Percentiles rank a stretch among this genome's conserved stretches.
Conservation (phyloP, 176 grass and related monocot genomes). For the Musa itinerans region DNA sequence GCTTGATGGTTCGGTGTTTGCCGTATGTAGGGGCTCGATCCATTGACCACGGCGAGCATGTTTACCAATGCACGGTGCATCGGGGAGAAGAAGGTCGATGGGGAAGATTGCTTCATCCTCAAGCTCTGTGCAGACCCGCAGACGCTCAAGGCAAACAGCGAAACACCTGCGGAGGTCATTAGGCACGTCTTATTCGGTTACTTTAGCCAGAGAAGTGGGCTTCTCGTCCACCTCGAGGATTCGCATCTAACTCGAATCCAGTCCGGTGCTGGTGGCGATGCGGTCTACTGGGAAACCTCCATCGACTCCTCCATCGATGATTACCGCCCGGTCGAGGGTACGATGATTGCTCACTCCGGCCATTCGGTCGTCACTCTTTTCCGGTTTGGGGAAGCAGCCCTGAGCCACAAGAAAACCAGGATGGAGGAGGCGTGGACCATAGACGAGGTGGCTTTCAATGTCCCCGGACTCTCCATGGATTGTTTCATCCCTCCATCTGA, state of each 20-base stretch:
- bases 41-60: slow-evolving; percentile 6
- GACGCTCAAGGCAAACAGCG: slow-evolving; percentile 1
- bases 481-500: slow-evolving; percentile 13
- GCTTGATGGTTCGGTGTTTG: neutral
- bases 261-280: neutral
- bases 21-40: slow-evolving; percentile 1
- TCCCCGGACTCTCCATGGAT: slow-evolving; percentile 4
- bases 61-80: slow-evolving; percentile 10
- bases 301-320: slow-evolving; percentile 10
- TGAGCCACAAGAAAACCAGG: slow-evolving; percentile 14
- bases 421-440: slow-evolving; percentile 13
- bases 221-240: slow-evolving; percentile 12
- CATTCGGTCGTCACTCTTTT: slow-evolving; percentile 4
- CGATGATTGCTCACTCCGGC: slow-evolving; percentile 9
- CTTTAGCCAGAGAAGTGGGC: slow-evolving; percentile 8
- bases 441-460: slow-evolving; percentile 15
- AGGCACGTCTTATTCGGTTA: slow-evolving; percentile 16
- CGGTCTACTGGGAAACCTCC: slow-evolving; percentile 14
- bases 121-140: slow-evolving; percentile 15
- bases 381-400: slow-evolving; percentile 7
- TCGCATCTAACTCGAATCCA: slow-evolving; percentile 12
- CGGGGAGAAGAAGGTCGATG: slow-evolving; percentile 8
- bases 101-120: slow-evolving; percentile 20
- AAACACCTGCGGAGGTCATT: slow-evolving; percentile 9
- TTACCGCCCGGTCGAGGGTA: slow-evolving; percentile 2